Evolutionary conservation across 2,329 filamentous ascomycete genomes (phyloP).

Genomic region (Emergomyces pasteurianus): DNA sequence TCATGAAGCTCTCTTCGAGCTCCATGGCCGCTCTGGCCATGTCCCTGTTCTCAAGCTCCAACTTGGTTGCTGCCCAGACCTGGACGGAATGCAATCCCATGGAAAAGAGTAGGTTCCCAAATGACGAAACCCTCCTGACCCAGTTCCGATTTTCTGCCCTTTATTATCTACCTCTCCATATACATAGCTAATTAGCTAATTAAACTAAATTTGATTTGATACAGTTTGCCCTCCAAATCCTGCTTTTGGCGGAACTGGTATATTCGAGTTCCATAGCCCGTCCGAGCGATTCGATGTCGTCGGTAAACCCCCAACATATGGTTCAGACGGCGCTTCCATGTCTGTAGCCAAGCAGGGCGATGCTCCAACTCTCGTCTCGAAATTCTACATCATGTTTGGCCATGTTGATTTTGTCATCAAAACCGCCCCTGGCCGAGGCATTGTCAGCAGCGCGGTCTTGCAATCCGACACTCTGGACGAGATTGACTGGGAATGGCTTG

Average conservation of each 20-base stretch:
- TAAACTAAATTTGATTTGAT: conserved; percentile 4
- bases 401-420: conserved; percentile 77
- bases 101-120: conserved; percentile 22
- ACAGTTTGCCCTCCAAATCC: conserved; percentile 61
- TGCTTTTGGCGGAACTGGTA: conserved; percentile 70
- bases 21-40: conserved; percentile 15
- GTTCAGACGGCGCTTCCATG: conserved; percentile 64
- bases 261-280: conserved; percentile 68
- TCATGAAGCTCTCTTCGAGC: conserved; percentile 22
- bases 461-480: conserved; percentile 89
- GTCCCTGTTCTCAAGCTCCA: conserved; percentile 10
- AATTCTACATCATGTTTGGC: conserved; percentile 99
- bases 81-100: conserved; percentile 34
- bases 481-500: conserved; percentile 96
- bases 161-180: background rate
- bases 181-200: background rate
- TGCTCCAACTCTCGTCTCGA: conserved; percentile 70
- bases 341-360: conserved; percentile 69
- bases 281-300: conserved; percentile 68
- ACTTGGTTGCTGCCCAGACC: conserved; percentile 28
- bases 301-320: conserved; percentile 60
- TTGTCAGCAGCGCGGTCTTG: conserved; percentile 84
- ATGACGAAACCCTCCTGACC: background rate
- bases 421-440: conserved; percentile 75
- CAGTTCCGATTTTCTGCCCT: background rate